These are phyloP conservation scores for Elsinoe necatrix DNA, from an alignment of 2,329 filamentous ascomycete species.

Conservation along the genomic window DNA sequence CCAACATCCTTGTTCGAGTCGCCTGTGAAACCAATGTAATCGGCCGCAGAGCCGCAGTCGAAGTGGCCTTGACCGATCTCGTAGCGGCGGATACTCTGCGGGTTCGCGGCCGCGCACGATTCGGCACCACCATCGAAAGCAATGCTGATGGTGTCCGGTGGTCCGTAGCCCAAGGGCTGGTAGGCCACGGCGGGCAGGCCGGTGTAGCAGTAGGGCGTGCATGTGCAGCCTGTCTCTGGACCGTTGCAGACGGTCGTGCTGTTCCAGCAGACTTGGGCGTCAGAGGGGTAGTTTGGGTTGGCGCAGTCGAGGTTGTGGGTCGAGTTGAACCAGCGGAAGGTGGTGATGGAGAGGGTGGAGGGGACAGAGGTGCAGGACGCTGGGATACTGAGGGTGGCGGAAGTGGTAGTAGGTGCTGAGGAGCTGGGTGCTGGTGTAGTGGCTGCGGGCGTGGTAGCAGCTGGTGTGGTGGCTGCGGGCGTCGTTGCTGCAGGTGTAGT, in stretches of 20 bases:
- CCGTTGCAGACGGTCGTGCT: background rate
- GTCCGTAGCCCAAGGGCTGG: constrained; percentile 14
- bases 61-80: constrained; percentile 6
- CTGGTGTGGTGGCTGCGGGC: background rate
- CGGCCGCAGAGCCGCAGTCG: constrained; percentile 11
- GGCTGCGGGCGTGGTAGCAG: background rate
- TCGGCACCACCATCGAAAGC: background rate
- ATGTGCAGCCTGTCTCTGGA: constrained; percentile 1
- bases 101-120: background rate
- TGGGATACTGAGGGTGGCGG: background rate
- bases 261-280: constrained; percentile 11
- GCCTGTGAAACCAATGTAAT: constrained; percentile 10
- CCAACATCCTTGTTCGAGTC: constrained; percentile 4
- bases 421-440: background rate
- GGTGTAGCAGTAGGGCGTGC: constrained; percentile 12
- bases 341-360: constrained; percentile 11
- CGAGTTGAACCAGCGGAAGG: constrained; percentile 13
- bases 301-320: constrained; percentile 16
- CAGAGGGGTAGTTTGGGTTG: constrained; percentile 3
- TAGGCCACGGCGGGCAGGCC: constrained; percentile 7
- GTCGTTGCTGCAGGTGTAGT: background rate
- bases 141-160: constrained; percentile 10
- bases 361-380: background rate
- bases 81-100: background rate
- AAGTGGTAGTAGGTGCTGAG: background rate